Base-by-base conservation (phyloP, 148 eudicot species). In the Polygonum aviculare region DNA sequence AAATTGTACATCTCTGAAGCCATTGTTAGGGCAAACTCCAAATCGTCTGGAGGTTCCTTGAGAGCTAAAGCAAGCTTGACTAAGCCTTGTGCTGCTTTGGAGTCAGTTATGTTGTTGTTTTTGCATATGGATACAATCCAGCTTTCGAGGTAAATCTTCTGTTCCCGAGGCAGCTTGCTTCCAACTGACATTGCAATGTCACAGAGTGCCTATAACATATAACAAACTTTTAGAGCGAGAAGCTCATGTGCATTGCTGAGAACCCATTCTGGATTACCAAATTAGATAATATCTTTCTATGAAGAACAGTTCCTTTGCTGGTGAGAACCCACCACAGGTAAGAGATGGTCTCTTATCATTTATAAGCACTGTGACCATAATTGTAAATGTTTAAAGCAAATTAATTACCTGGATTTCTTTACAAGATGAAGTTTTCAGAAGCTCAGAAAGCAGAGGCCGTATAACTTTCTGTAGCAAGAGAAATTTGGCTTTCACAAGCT, bases 361-460 rank as follows among this genome's bases (percentile, higher is more conserved):
- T 57, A 7, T 55, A 21, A 55, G 31, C 9, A 57, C 2, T 3
- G 12, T 18, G 12, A 2, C 33, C 33, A 62, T 31, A 55, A 55
- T 10, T n/a, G 14, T 62, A 62, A 31, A 62, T 62, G 38, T 12
- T 33, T 2, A 63, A 31, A 63, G 69, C 69, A 63, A 63, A 38
- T 21, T 22, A 67, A 62, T 86, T 81, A 88, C 91, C 91, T 84
- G 84, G 65, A 83, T 82, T 79, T 86, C 89, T 18, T 79, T 82
- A 75, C 82, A 83, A 67, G 74, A 84, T 81, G 88, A 84, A 57
- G 77, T 44, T 62, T 74, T 69, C 70, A 88, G 84, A 75, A 88
- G 78, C 81, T 86, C 82, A 36, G 70, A 60, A 31, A 88, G 75
- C 74, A 88, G 47, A 35, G 89, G 87, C 79, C 74, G 81, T 48